Conservation (phyloP, 2,329 filamentous ascomycete genomes). For the Ophiobolus disseminans region DNA sequence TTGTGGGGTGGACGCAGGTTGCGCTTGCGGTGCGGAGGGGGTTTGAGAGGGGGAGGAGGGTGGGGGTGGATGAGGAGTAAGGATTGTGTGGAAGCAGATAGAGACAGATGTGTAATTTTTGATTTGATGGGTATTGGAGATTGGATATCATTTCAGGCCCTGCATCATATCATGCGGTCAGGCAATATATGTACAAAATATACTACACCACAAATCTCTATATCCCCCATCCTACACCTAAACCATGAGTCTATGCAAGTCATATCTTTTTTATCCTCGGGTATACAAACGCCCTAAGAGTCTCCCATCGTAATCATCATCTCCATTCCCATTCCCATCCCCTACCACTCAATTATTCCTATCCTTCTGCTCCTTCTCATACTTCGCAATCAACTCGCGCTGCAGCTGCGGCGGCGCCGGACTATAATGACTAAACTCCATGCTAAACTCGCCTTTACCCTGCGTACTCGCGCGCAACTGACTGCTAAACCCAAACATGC, state of each 20-base stretch:
- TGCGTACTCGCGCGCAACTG: constrained; percentile 92
- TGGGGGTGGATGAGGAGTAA: constrained; percentile 40
- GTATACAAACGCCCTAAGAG: too few relatives aligned
- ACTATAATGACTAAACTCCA: constrained; percentile 98
- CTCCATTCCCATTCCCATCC: too few relatives aligned
- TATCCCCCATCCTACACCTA: too few relatives aligned
- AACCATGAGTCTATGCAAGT: too few relatives aligned
- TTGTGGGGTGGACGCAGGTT: constrained; percentile 71
- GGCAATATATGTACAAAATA: too few relatives aligned
- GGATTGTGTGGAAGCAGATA: too few relatives aligned
- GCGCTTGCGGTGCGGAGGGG: constrained; percentile 69
- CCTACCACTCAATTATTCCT: constrained; percentile 67
- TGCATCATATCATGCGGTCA: too few relatives aligned
- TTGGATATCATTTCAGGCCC: constrained; percentile 5
- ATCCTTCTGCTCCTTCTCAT: constrained; percentile 71
- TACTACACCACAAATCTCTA: too few relatives aligned
- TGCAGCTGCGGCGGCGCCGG: constrained; percentile 87
- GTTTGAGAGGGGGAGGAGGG: constrained; percentile 62
- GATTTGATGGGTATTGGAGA: constrained; percentile 1
- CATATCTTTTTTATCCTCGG: too few relatives aligned
- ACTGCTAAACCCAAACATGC: constrained; percentile 97
- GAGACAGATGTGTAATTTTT: too few relatives aligned
- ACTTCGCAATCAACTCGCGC: constrained; percentile 73
- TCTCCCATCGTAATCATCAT: too few relatives aligned
- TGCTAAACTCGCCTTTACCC: constrained; percentile 97